A percentile compares a stretch with the other conserved stretches of the same genome.
Evolutionary conservation across 2,329 filamentous ascomycete genomes (phyloP).

Genomic region (Pyrenophora graminea): DNA sequence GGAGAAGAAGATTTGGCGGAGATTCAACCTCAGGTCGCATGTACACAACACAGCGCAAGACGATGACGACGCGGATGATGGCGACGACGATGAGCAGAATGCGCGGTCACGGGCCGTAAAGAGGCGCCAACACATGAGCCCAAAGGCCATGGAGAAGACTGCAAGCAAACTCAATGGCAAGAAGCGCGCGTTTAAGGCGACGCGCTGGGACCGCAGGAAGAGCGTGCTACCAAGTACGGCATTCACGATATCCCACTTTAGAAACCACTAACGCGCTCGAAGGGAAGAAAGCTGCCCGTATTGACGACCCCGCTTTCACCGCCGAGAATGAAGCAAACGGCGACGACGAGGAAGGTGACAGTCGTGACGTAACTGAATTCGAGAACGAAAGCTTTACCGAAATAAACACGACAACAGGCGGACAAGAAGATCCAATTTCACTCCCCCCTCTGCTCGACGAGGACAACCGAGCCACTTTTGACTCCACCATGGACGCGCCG

Average conservation of each 20-base stretch:
- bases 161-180: constrained; percentile 24
- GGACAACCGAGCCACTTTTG: constrained; percentile 21
- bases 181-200: constrained; percentile 41
- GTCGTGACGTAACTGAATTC: constrained; percentile 15
- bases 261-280: constrained; percentile 15
- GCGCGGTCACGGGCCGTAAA: constrained; percentile 51
- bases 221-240: constrained; percentile 41
- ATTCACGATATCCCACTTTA: background rate
- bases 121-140: constrained; percentile 48
- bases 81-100: constrained; percentile 30
- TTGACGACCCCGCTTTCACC: background rate
- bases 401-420: constrained; percentile 1
- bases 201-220: constrained; percentile 44
- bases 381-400: constrained; percentile 21
- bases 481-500: constrained; percentile 21
- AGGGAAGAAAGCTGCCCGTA: constrained; percentile 33
- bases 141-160: constrained; percentile 37
- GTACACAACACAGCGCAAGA: constrained; percentile 19
- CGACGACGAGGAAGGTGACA: constrained; percentile 17
- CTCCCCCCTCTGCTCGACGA: background rate
- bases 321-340: background rate
- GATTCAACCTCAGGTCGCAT: constrained; percentile 43
- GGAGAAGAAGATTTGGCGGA: constrained; percentile 55
- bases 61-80: constrained; percentile 18
- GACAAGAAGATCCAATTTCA: background rate